These are phyloP conservation scores for Psophocarpus tetragonolobus DNA, from an alignment of 306 rosid genomes.

Conservation along the genomic window DNA sequence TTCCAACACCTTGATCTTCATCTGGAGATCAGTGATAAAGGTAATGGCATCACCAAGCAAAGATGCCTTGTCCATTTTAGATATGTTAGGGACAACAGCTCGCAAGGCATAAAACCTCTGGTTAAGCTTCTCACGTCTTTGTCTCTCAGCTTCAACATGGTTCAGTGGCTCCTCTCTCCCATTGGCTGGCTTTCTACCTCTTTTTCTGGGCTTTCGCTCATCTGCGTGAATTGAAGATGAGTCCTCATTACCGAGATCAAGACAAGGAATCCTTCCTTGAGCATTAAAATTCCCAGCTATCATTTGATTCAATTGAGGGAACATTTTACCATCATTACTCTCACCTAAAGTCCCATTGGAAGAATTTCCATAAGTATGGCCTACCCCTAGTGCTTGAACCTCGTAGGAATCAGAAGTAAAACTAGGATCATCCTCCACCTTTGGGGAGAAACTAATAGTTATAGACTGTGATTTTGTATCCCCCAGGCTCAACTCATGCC, in stretches of 20 bases:
- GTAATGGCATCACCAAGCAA: conserved; percentile 89
- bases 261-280: conserved; percentile 50
- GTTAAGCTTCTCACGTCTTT: conserved; percentile 93
- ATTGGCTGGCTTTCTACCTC: conserved; percentile 94
- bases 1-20: conserved; percentile 78
- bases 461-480: conserved; percentile 66
- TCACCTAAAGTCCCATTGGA: conserved; percentile 66
- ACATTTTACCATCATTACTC: conserved; percentile 58
- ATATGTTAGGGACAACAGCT: conserved; percentile 93
- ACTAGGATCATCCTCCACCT: conserved; percentile 74
- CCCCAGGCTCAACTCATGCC: conserved; percentile 74
- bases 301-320: conserved; percentile 61
- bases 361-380: conserved; percentile 56
- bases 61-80: conserved; percentile 97
- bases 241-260: conserved; percentile 69
- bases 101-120: conserved; percentile 86
- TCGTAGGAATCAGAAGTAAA: conserved; percentile 69
- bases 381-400: conserved; percentile 54
- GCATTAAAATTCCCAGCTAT: conserved; percentile 61
- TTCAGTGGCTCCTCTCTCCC: conserved; percentile 93
- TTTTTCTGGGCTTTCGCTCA: conserved; percentile 83
- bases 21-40: conserved; percentile 83
- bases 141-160: conserved; percentile 94
- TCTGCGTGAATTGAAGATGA: conserved; percentile 58
- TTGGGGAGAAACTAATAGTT: conserved; percentile 74